Conservation (phyloP, 768 basidiomycete species). For the Collybia sordida region DNA sequence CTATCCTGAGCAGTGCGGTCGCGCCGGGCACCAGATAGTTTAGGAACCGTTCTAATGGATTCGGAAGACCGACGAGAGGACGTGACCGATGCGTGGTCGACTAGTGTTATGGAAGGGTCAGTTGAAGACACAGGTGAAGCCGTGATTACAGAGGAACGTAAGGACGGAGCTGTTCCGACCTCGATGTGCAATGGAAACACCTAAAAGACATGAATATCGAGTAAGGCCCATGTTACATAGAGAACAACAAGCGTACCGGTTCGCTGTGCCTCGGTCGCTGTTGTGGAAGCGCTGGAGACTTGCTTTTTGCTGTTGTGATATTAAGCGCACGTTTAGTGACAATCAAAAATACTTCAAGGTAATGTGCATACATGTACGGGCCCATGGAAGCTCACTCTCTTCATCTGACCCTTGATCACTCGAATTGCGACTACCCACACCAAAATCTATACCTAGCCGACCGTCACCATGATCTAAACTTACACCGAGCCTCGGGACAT, state of each 20-base stretch:
- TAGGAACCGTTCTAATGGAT: conserved; percentile 62
- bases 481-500: conserved; percentile 35
- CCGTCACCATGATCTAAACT: conserved; percentile 57
- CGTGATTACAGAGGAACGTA: conserved; percentile 41
- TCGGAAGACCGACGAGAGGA: conserved; percentile 66
- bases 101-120: conserved; percentile 27
- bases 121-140: conserved; percentile 41
- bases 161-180: conserved; percentile 41
- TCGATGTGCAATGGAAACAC: conserved; percentile 60
- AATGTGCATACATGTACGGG: conserved; percentile 43
- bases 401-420: conserved; percentile 47
- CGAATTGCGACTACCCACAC: conserved; percentile 25
- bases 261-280: conserved; percentile 29
- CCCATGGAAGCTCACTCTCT: conserved; percentile 61
- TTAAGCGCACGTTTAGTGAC: background rate
- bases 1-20: conserved; percentile 68
- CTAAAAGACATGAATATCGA: conserved; percentile 16
- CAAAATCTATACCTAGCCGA: conserved; percentile 59
- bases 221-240: background rate
- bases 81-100: conserved; percentile 19
- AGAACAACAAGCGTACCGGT: conserved; percentile 6
- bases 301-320: conserved; percentile 10
- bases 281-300: conserved; percentile 15
- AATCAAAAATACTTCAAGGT: conserved; percentile 20
- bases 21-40: conserved; percentile 46